Evolutionary conservation across 441 rosid species (phyloP), one percentile per base, ranked within the genome.

Genomic region (Manihot esculenta): DNA sequence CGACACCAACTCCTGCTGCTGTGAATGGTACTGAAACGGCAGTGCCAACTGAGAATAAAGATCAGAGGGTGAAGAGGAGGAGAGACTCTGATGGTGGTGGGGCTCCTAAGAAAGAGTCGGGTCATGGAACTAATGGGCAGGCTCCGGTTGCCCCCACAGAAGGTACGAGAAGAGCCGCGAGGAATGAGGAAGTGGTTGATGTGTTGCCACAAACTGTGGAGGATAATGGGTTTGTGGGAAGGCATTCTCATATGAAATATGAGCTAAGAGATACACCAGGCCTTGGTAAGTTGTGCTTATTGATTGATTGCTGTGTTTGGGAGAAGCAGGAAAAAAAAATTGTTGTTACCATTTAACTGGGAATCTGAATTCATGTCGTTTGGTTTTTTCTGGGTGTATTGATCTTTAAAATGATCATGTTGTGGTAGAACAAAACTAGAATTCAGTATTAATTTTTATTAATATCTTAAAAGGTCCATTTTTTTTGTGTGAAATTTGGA

Each of bases 241-340:
- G 94, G 71, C 93, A 80, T 76, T 60, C 89, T 18, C 96, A 88
- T 74, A 82, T 94, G 96, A 94, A 86, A 79, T 94, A 92, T 80
- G 93, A 87, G 75, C 88, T 94, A 35, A 80, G 98, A 80, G 97
- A 90, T 76, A 76, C 90, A 13, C 99, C 99, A 73, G 99, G 99
- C 23, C 96, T 94, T 55, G 95, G 99, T 94, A 77, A 79, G 84
- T 77, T 33, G 41, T 61, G 17, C 10, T 18, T 56, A 3, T 27
- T 67, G 20, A 53, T 62, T 54, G 64, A 15, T 44, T 49, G 20
- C 5, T 59, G 9, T 24, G 51, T 42, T 24, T 23, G 13, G 18
- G 35, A 30, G 35, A 30, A 30, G 35, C 35, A 30, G 35, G 4
- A 30, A 30, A 30, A 1, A 30, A 30, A 30, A 1, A 1, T 30